Percentiles rank a stretch among this genome's conserved stretches.
Conservation (phyloP, 352 stramenopile species). For the Globisporangium heterothallicum region DNA sequence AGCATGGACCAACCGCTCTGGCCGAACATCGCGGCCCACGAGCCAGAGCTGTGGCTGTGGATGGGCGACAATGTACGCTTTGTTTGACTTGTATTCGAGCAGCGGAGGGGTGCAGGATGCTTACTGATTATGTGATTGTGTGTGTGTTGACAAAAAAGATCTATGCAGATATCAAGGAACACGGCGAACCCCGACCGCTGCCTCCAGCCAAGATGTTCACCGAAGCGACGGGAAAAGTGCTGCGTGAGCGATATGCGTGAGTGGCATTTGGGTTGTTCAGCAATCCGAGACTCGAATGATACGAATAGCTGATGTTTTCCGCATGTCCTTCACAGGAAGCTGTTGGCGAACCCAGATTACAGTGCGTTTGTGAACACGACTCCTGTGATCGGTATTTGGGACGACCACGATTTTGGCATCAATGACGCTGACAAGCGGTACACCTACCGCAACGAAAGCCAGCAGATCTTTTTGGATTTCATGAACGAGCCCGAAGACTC, state of each 20-base stretch:
- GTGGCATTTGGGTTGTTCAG: slow-evolving; percentile 7
- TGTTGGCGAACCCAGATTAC: slow-evolving; percentile 65
- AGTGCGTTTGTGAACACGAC: slow-evolving; percentile 46
- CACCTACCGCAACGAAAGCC: slow-evolving; percentile 64
- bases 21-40: slow-evolving; percentile 44
- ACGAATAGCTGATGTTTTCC: slow-evolving; percentile 3
- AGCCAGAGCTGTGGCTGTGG: slow-evolving; percentile 80
- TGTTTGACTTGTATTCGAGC: neutral
- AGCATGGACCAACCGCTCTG: slow-evolving; percentile 79
- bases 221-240: slow-evolving; percentile 39
- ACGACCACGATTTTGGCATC: slow-evolving; percentile 90
- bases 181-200: slow-evolving; percentile 37
- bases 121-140: slow-evolving; percentile 6
- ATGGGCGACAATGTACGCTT: slow-evolving; percentile 79
- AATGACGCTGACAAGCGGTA: slow-evolving; percentile 84
- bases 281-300: no score
- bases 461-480: slow-evolving; percentile 85
- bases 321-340: slow-evolving; percentile 29
- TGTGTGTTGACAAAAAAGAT: no score
- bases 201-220: slow-evolving; percentile 55
- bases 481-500: slow-evolving; percentile 72
- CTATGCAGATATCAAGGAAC: slow-evolving; percentile 66
- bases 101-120: no score
- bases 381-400: slow-evolving; percentile 83
- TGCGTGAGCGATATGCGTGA: slow-evolving; percentile 59